Percentiles rank a stretch among this genome's conserved stretches.
These are phyloP conservation scores for Priceomyces carsonii DNA, from an alignment of 805 yeast genomes.

Conservation along the genomic window DNA sequence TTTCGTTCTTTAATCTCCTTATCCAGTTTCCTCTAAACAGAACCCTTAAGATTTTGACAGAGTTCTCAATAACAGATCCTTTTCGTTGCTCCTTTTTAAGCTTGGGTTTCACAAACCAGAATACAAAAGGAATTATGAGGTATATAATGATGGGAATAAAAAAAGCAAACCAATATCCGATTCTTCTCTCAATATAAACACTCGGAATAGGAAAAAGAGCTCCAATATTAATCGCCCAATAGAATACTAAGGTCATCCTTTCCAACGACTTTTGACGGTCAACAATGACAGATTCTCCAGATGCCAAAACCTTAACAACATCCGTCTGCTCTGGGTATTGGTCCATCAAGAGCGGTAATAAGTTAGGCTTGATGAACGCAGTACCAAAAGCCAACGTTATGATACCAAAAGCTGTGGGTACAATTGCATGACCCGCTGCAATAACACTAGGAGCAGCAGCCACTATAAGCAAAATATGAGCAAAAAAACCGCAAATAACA, in stretches of 20 bases:
- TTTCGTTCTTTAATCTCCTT: constrained; percentile 37
- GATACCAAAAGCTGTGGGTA: constrained; percentile 43
- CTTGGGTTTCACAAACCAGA: constrained; percentile 26
- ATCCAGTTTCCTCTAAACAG: constrained; percentile 46
- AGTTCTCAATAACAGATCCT: constrained; percentile 50
- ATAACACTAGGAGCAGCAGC: constrained; percentile 48
- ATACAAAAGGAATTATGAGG: constrained; percentile 31
- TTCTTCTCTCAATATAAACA: constrained; percentile 49
- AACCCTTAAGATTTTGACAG: constrained; percentile 41
- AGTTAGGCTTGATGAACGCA: constrained; percentile 56
- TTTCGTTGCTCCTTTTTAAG: constrained; percentile 35
- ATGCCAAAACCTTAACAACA: constrained; percentile 54
- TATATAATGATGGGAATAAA: constrained; percentile 44
- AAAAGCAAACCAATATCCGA: constrained; percentile 58
- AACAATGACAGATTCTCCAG: constrained; percentile 67
- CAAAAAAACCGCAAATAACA: constrained; percentile 45
- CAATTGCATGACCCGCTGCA: constrained; percentile 37
- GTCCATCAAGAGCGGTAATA: constrained; percentile 50
- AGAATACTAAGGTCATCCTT: constrained; percentile 47
- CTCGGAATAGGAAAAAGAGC: constrained; percentile 56
- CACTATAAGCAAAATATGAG: constrained; percentile 49
- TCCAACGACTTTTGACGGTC: constrained; percentile 47
- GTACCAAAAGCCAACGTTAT: constrained; percentile 46
- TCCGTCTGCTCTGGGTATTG: constrained; percentile 56
- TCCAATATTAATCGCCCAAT: constrained; percentile 58